Conservation (phyloP, 1,284 basidiomycete genomes). For the Bondarzewia mesenterica region DNA sequence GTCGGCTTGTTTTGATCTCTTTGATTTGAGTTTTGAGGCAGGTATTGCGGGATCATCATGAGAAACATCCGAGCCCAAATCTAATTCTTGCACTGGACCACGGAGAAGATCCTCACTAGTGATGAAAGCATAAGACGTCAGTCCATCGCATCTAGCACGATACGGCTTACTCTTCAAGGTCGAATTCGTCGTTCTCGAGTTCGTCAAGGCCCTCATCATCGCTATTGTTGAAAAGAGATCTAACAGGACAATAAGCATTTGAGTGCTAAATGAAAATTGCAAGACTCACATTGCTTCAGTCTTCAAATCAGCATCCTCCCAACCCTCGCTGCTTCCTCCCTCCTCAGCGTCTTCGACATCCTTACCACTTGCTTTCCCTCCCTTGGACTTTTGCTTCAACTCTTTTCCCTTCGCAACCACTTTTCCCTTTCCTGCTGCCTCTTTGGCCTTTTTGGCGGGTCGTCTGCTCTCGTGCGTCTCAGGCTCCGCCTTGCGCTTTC, state of each 20-base stretch:
- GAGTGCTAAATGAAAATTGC: conserved; percentile 1
- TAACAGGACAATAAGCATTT: conserved; percentile 15
- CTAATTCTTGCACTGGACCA: conserved; percentile 55
- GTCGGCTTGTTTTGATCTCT: conserved; percentile 46
- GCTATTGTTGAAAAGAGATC: conserved; percentile 41
- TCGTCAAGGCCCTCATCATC: conserved; percentile 38
- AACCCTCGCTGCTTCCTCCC: conserved; percentile 37
- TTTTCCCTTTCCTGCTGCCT: conserved; percentile 19
- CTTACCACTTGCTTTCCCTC: conserved; percentile 16
- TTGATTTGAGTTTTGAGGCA: conserved; percentile 28
- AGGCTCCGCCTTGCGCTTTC: conserved; percentile 63
- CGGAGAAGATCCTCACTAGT: conserved; percentile 29
- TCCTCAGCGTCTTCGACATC: conserved; percentile 20
- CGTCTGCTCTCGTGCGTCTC: conserved; percentile 39
- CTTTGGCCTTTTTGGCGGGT: conserved; percentile 53
- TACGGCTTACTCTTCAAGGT: conserved; percentile 32
- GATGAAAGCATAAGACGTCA: conserved; percentile 8
- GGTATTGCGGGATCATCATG: conserved; percentile 50
- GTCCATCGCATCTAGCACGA: too few species aligned
- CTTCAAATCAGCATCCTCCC: conserved; percentile 47
- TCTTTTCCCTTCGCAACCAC: conserved; percentile 14
- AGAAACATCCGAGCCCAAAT: conserved; percentile 60
- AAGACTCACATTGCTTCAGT: conserved; percentile 35
- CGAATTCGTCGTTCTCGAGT: conserved; percentile 39
- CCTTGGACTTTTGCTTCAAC: conserved; percentile 15